Base-by-base conservation (phyloP, 2,329 filamentous ascomycete genomes). In the Beauveria pseudobassiana region DNA sequence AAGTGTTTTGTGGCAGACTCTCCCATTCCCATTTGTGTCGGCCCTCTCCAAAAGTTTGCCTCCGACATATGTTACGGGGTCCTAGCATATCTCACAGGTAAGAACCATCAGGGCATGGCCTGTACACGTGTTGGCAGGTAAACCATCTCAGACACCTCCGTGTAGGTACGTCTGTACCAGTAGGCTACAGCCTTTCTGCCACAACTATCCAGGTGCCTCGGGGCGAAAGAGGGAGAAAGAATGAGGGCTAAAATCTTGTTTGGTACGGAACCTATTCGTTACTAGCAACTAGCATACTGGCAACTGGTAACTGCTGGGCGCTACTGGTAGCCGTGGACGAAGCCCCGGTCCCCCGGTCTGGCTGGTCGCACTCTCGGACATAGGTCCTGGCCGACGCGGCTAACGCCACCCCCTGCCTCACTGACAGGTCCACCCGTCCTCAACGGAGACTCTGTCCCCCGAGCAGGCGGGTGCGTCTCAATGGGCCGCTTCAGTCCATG, bases 311-410 rank as follows among this genome's bases (percentile, higher is more conserved):
- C 30, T 38, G 53, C 45, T 58, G 46, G 55, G 55, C 51, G 51
- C 30, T 34, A 46, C 46, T 58, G 43, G 30, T 34, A 34, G 30
- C 45, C 45, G 45, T 58, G 55, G 55, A 58, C 55, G 45, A 49
- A 42, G 30, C 9, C 30, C 30, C 30, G 30, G 30, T 34, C 34
- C 48, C 34, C 56, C 30, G 9, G 46, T 28, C 56, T 42, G 48
- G 56, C 30, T 55, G 46, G 50, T 34, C 59, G 59, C 59, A 55
- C 51, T 61, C 52, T 62, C 59, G 59, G 59, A 62, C 59, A 56
- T 62, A 62, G 53, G 22, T 51, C 7, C 45, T 43, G 34, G 34
- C 59, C 59, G 59, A 62, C 52, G 53, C 53, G 59, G 59, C 52
- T 62, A 62, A 51, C 51, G 59, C n/a, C 59, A 62, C 59, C 8